Conservation (phyloP, 2,329 filamentous ascomycete genomes). For the Colletotrichum brevisporum region DNA sequence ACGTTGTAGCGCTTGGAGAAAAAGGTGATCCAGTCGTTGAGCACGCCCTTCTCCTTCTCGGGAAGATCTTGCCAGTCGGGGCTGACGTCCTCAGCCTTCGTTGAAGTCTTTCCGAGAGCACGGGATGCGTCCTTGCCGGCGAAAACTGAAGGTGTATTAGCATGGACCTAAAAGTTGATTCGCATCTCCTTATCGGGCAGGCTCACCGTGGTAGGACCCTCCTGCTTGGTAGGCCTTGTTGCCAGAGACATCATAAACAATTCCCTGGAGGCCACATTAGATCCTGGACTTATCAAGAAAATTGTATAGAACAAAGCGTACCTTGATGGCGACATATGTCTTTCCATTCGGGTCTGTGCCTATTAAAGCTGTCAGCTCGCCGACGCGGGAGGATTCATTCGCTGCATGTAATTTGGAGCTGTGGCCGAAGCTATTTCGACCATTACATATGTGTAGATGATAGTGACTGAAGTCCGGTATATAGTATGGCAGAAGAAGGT, state of each 20-base stretch:
- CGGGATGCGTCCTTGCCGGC: slow-evolving; percentile 96
- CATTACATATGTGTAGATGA: too few relatives aligned
- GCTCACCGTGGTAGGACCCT: slow-evolving; percentile 87
- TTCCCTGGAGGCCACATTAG: slow-evolving; percentile 71
- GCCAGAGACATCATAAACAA: slow-evolving; percentile 92
- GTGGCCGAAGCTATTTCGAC: background rate
- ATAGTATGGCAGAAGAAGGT: too few relatives aligned
- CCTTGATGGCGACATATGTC: slow-evolving; percentile 78
- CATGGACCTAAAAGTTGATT: background rate
- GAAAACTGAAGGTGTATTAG: slow-evolving; percentile 75
- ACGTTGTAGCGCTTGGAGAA: slow-evolving; percentile 98
- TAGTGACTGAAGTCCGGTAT: too few relatives aligned
- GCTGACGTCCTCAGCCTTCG: slow-evolving; percentile 85
- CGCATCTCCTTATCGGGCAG: too few relatives aligned
- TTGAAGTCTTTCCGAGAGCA: slow-evolving; percentile 87
- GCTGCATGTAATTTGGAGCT: background rate
- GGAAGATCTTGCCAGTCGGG: slow-evolving; percentile 87
- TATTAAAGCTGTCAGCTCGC: slow-evolving; percentile 11
- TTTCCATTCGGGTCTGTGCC: slow-evolving; percentile 38
- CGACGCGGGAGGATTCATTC: background rate
- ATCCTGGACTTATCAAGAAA: background rate
- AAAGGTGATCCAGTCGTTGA: slow-evolving; percentile 95
- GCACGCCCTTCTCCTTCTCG: slow-evolving; percentile 86
- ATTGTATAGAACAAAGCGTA: slow-evolving; percentile 46
- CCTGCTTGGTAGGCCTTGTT: slow-evolving; percentile 89